Conservation (phyloP, 2,329 filamentous ascomycete species). For the Hortaea werneckii region DNA sequence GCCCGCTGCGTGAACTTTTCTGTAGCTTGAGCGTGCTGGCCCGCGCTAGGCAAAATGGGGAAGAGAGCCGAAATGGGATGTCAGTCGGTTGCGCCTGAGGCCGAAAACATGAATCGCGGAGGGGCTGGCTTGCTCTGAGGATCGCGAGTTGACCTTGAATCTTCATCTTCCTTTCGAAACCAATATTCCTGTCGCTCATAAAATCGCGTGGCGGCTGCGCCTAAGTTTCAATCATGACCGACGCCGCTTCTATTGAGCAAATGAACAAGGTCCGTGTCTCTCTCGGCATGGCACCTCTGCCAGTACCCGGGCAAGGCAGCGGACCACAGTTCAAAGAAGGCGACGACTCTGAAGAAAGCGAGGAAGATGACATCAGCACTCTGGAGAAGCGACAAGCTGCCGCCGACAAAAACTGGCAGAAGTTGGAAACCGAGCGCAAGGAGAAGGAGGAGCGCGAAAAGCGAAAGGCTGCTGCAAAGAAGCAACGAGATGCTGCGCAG, state of each 20-base stretch:
- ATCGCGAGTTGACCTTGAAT: too few species aligned
- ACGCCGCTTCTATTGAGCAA: conserved; percentile 68
- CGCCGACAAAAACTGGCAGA: conserved; percentile 65
- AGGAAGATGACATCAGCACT: conserved; percentile 69
- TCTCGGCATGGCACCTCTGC: conserved; percentile 81
- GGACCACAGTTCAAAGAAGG: conserved; percentile 50
- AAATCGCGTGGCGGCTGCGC: too few species aligned
- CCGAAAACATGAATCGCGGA: too few species aligned
- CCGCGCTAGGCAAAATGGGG: neutral
- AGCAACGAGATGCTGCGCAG: conserved; percentile 73
- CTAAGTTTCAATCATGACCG: conserved; percentile 8
- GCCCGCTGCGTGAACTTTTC: neutral
- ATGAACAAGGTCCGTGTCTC: conserved; percentile 84
- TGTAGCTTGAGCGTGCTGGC: neutral
- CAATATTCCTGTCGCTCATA: too few species aligned
- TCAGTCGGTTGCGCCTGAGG: too few species aligned
- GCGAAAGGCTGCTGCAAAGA: conserved; percentile 73
- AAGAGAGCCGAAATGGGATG: neutral
- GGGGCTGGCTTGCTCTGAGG: too few species aligned
- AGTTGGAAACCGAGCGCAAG: conserved; percentile 55
- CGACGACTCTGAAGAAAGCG: conserved; percentile 36
- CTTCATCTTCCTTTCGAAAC: too few species aligned
- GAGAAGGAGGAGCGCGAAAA: conserved; percentile 71
- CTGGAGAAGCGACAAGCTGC: conserved; percentile 69
- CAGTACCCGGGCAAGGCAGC: conserved; percentile 58